A percentile compares a stretch with the other conserved stretches of the same genome.
These are phyloP conservation scores for Polytrichum formosum DNA, from an alignment of 225 moss, liverwort and hornwort species.

Conservation along the genomic window DNA sequence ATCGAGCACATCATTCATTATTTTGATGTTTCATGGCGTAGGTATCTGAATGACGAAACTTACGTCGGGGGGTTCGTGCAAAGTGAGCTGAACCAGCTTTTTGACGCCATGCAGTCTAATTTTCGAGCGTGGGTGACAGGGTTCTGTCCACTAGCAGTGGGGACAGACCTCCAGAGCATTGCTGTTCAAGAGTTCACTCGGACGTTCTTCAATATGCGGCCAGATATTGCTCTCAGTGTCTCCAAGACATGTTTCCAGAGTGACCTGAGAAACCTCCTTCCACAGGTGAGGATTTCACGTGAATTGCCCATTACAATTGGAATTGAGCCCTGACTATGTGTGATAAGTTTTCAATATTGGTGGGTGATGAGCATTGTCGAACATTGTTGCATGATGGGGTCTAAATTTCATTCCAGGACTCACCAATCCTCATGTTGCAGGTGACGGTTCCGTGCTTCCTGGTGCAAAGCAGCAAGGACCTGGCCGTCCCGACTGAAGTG, in stretches of 20 bases:
- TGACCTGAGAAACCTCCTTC: slow-evolving; percentile 38
- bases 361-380: no score
- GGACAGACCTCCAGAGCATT: slow-evolving; percentile 49
- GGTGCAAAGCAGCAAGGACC: slow-evolving; percentile 48
- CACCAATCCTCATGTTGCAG: not conserved
- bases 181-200: slow-evolving; percentile 61
- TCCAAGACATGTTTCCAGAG: slow-evolving; percentile 57
- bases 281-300: slow-evolving; percentile 22
- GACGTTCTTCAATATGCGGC: slow-evolving; percentile 60
- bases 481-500: slow-evolving; percentile 54
- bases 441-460: slow-evolving; percentile 45
- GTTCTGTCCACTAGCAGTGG: slow-evolving; percentile 53
- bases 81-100: slow-evolving; percentile 57
- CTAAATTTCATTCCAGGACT: not conserved
- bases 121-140: slow-evolving; percentile 63
- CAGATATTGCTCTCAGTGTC: slow-evolving; percentile 65
- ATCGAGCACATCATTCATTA: not conserved
- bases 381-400: no score
- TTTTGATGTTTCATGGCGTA: slow-evolving; percentile 1
- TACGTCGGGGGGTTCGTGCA: slow-evolving; percentile 64
- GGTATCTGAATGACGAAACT: slow-evolving; percentile 51
- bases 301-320: no score
- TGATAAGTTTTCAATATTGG: no score
- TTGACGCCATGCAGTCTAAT: slow-evolving; percentile 62
- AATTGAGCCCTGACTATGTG: no score